Percentiles rank a stretch among this genome's conserved stretches.
Evolutionary conservation across 371 early-diverging fungal species (phyloP).

Genomic region (Mortierella sp.): DNA sequence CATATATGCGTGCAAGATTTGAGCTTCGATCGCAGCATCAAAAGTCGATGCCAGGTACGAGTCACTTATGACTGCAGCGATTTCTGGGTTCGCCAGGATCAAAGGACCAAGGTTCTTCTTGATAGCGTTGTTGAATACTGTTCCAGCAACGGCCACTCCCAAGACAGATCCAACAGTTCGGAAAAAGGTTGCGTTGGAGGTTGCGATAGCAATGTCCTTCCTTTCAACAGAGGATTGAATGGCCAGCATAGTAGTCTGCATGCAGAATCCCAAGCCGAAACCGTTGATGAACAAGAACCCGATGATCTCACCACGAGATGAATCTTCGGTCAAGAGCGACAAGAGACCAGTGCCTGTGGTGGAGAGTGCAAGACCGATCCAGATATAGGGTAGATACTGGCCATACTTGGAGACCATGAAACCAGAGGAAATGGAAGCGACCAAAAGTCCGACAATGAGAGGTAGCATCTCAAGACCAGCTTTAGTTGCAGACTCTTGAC

Average conservation of each 20-base stretch:
- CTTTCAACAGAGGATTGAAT: conserved; percentile 69
- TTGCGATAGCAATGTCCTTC: conserved; percentile 76
- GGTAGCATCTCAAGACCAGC: conserved; percentile 80
- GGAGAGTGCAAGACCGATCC: conserved; percentile 62
- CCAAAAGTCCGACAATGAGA: conserved; percentile 67
- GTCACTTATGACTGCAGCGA: conserved; percentile 18
- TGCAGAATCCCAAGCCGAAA: conserved; percentile 70
- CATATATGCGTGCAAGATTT: conserved; percentile 70
- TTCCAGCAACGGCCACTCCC: conserved; percentile 73
- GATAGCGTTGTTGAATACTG: conserved; percentile 64
- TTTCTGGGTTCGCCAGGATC: conserved; percentile 5
- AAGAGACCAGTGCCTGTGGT: conserved; percentile 65
- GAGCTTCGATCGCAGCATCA: conserved; percentile 36
- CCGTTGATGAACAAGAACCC: conserved; percentile 66
- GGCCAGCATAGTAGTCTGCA: conserved; percentile 75
- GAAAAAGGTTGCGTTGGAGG: conserved; percentile 68
- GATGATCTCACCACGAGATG: conserved; percentile 61
- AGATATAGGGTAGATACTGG: conserved; percentile 64
- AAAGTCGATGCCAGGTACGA: conserved; percentile 18
- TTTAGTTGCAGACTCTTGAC: conserved; percentile 59
- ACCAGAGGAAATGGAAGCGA: conserved; percentile 67
- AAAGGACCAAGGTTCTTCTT: conserved; percentile 34
- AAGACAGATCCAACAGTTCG: conserved; percentile 78
- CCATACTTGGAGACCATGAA: conserved; percentile 65
- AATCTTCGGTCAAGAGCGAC: conserved; percentile 57